Evolutionary conservation across 164 flowering plant species (phyloP).

Genomic region (Amborella trichopoda): DNA sequence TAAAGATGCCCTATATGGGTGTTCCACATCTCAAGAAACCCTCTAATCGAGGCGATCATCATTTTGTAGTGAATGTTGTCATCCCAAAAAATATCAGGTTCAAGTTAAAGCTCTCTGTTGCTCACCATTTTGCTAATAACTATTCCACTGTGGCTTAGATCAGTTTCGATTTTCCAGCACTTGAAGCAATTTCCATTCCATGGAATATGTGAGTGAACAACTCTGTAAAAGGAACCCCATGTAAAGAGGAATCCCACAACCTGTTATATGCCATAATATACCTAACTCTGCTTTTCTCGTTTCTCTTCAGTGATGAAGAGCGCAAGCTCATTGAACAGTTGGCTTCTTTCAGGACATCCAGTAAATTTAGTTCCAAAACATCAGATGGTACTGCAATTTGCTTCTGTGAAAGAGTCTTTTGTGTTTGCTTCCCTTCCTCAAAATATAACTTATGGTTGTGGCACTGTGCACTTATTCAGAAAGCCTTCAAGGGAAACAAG

Average conservation of each 20-base stretch:
- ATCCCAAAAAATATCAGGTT: constrained; percentile 80
- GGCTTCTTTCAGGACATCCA: constrained; percentile 35
- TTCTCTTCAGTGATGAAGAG: constrained; percentile 38
- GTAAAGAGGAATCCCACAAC: background rate
- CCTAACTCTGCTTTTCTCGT: background rate
- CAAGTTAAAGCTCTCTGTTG: constrained; percentile 1
- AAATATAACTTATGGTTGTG: background rate
- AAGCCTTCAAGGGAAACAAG: constrained; percentile 2
- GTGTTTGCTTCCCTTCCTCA: background rate
- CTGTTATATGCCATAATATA: background rate
- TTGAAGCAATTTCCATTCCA: background rate
- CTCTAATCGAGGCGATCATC: constrained; percentile 75
- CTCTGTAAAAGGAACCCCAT: background rate
- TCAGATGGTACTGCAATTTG: constrained; percentile 5
- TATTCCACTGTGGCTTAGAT: background rate
- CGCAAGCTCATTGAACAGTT: constrained; percentile 45
- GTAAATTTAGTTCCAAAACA: constrained; percentile 4
- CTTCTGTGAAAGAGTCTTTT: background rate
- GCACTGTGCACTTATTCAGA: constrained; percentile 6
- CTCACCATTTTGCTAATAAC: background rate
- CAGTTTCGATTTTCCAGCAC: background rate
- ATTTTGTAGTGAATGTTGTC: constrained; percentile 55
- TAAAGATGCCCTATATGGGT: constrained; percentile 56
- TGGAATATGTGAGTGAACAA: background rate
- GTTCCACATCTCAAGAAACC: constrained; percentile 68